A percentile compares a stretch with the other conserved stretches of the same genome.
phyloP scores from a whole-genome alignment of 208 protist genomes.

The Paratrypanosoma confusum region DNA sequence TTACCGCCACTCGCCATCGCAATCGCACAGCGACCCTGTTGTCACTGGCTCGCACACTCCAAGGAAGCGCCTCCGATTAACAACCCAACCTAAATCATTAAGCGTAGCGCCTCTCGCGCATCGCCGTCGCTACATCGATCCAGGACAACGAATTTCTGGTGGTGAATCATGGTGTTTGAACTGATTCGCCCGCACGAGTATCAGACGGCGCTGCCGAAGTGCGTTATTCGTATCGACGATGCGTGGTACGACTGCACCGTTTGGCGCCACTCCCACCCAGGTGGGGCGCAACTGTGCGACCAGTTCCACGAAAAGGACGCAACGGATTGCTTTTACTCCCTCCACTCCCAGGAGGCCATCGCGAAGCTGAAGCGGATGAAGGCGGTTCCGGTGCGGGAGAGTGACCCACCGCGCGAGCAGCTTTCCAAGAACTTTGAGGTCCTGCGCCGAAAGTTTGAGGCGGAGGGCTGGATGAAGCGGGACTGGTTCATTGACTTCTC shows the following conservation, averaged over 20 bases:
- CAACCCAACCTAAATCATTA: too few species aligned
- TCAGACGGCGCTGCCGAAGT: conserved; percentile 55
- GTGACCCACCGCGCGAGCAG: conserved; percentile 34
- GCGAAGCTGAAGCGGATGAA: conserved; percentile 71
- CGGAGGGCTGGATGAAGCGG: conserved; percentile 51
- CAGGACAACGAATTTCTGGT: too few species aligned
- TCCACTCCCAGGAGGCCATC: conserved; percentile 69
- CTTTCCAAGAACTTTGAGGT: conserved; percentile 53
- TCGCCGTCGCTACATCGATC: too few species aligned
- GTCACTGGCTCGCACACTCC: too few species aligned
- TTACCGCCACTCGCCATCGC: too few species aligned
- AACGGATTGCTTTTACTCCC: conserved; percentile 67
- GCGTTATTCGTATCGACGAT: conserved; percentile 61
- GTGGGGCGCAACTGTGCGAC: conserved; percentile 58
- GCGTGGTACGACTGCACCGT: conserved; percentile 72
- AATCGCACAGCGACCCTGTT: too few species aligned
- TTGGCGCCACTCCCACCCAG: conserved; percentile 65
- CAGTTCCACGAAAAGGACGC: conserved; percentile 65
- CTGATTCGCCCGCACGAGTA: conserved; percentile 43
- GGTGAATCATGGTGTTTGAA: conserved; percentile 35
- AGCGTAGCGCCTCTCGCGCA: too few species aligned
- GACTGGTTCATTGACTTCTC: conserved; percentile 55
- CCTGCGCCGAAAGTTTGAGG: conserved; percentile 40
- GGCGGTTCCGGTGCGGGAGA: conserved; percentile 48
- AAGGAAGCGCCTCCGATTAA: too few species aligned